phyloP scores from a whole-genome alignment of 1,284 basidiomycete species.

The Phellinidium pouzarii region DNA sequence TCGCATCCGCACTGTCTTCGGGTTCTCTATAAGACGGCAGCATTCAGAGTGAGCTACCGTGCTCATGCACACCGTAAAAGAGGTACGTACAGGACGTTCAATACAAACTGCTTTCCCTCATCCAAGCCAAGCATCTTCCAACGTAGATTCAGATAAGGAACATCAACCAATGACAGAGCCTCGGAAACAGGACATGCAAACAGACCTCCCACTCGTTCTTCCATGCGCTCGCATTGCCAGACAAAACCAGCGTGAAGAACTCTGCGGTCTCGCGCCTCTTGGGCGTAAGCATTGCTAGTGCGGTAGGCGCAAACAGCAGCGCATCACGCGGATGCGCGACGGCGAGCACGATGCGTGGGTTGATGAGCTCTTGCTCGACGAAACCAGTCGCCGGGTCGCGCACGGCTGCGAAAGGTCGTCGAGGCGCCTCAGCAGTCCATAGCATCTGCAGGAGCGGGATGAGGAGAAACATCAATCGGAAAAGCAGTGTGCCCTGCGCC shows the following conservation, averaged over 20 bases:
- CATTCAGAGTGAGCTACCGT: neutral
- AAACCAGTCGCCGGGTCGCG: constrained; percentile 6
- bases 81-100: constrained; percentile 14
- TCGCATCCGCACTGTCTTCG: neutral
- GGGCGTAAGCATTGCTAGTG: neutral
- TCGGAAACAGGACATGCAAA: too few relatives aligned
- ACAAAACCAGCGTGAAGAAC: constrained; percentile 5
- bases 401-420: constrained; percentile 10
- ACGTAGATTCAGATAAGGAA: too few relatives aligned
- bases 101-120: constrained; percentile 7
- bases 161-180: too few relatives aligned
- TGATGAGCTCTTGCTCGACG: constrained; percentile 1
- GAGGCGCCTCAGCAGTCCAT: constrained; percentile 15
- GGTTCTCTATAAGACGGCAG: neutral
- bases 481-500: neutral
- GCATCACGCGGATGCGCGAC: constrained; percentile 6
- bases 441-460: constrained; percentile 13
- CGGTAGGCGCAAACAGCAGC: constrained; percentile 11
- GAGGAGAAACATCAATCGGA: constrained; percentile 8
- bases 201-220: constrained; percentile 1
- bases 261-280: constrained; percentile 5
- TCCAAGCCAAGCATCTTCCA: constrained; percentile 8
- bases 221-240: constrained; percentile 5
- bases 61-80: neutral
- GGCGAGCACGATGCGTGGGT: constrained; percentile 14